phyloP scores from a whole-genome alignment of 495 filamentous ascomycete species.

The Hypoxylon fragiforme region DNA sequence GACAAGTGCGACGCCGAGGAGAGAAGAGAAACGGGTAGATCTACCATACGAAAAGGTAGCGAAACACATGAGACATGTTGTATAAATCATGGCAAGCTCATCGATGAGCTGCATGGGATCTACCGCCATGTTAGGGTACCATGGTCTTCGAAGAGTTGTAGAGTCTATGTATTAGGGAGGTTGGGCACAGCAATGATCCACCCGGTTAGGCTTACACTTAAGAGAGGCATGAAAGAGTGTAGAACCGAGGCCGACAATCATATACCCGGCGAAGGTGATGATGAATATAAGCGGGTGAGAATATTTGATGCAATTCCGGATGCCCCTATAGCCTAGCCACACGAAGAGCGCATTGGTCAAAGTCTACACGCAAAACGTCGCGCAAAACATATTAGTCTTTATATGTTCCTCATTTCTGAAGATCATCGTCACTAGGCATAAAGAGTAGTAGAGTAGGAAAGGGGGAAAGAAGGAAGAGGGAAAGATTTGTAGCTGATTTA shows the following conservation, averaged over 20 bases:
- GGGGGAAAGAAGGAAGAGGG: too few relatives aligned
- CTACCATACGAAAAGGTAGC: slow-evolving; percentile 79
- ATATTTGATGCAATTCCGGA: slow-evolving; percentile 68
- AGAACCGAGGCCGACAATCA: slow-evolving; percentile 78
- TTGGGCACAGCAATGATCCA: slow-evolving; percentile 8
- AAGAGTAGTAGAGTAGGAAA: background rate
- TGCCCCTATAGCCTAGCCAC: slow-evolving; percentile 70
- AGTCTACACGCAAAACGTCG: slow-evolving; percentile 64
- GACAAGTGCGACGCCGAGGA: slow-evolving; percentile 64
- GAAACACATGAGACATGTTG: slow-evolving; percentile 88
- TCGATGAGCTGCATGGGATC: slow-evolving; percentile 98
- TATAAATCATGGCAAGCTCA: slow-evolving; percentile 97
- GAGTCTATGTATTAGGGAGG: slow-evolving; percentile 2
- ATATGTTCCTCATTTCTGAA: background rate
- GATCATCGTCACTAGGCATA: too few relatives aligned
- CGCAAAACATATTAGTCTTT: slow-evolving; percentile 64
- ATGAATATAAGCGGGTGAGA: slow-evolving; percentile 74
- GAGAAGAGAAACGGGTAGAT: slow-evolving; percentile 53
- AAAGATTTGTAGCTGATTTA: too few relatives aligned
- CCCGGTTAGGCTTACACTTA: slow-evolving; percentile 62
- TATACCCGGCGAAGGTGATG: slow-evolving; percentile 71
- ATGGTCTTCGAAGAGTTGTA: slow-evolving; percentile 8
- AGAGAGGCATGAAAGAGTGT: slow-evolving; percentile 82
- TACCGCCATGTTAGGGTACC: slow-evolving; percentile 42
- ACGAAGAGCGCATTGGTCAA: slow-evolving; percentile 83